These are phyloP conservation scores for Xylaria sp. DNA, from an alignment of 495 filamentous ascomycete species.

Conservation along the genomic window DNA sequence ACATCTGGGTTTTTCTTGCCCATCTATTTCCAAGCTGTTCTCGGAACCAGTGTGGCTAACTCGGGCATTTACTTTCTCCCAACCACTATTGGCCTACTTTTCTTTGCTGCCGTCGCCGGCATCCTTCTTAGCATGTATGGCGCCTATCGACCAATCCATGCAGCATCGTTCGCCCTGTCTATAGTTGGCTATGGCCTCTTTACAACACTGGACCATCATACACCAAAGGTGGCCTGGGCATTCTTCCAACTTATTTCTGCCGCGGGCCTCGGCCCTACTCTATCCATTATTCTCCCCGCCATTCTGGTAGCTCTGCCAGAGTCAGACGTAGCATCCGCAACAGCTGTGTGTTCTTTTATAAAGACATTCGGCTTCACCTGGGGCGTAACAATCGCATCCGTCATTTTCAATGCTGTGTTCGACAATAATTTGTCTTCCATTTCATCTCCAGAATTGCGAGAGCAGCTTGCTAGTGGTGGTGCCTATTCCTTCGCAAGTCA, in stretches of 20 bases:
- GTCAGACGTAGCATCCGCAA: no score
- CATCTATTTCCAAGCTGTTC: constrained; percentile 12
- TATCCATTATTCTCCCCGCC: no score
- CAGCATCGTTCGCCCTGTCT: not conserved
- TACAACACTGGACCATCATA: not conserved
- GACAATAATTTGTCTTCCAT: no score
- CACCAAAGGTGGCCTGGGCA: not conserved
- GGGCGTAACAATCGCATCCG: no score
- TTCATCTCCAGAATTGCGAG: no score
- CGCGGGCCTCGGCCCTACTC: not conserved
- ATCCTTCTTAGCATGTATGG: not conserved
- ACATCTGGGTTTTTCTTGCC: not conserved
- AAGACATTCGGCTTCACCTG: no score
- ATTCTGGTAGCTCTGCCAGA: no score
- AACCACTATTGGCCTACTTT: not conserved
- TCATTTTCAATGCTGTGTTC: no score
- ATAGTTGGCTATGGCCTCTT: constrained; percentile 29
- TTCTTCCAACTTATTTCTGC: not conserved
- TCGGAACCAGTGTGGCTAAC: not conserved
- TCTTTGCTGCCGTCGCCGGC: not conserved
- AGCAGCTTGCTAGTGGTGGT: no score
- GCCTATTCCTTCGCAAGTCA: no score
- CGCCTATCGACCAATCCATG: not conserved
- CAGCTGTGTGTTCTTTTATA: no score
- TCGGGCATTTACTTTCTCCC: not conserved